Conservation (phyloP, 2,329 filamentous ascomycete genomes). For the Aspergillus phoenicis region DNA sequence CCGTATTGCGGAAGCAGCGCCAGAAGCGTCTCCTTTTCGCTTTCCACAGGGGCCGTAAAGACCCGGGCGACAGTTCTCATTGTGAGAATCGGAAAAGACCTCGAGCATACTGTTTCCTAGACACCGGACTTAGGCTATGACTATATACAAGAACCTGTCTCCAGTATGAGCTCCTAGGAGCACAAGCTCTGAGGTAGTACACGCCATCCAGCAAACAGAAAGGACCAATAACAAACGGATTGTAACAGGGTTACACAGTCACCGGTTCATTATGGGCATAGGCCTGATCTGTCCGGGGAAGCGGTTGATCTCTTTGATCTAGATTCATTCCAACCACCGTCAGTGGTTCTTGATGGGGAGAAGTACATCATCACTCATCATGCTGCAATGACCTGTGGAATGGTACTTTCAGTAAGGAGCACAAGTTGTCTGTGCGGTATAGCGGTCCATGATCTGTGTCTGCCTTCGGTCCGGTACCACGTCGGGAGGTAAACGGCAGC, state of each 20-base stretch:
- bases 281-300: neutral
- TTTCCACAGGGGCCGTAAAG: conserved; percentile 17
- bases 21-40: conserved; percentile 21
- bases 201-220: neutral
- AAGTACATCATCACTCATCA: neutral
- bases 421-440: neutral
- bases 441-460: neutral
- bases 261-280: neutral
- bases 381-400: neutral
- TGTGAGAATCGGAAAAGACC: neutral
- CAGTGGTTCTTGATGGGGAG: neutral
- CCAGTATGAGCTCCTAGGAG: neutral
- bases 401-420: neutral
- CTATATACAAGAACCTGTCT: neutral
- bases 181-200: neutral
- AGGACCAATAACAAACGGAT: neutral
- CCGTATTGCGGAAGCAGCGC: conserved; percentile 26
- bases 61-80: conserved; percentile 5
- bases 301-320: neutral
- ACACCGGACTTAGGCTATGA: too few relatives aligned
- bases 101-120: neutral
- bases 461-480: conserved; percentile 2
- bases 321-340: neutral
- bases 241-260: neutral
- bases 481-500: conserved; percentile 5